phyloP scores from a whole-genome alignment of 228 moss, liverwort and hornwort genomes.

The Sphagnum magellanicum region DNA sequence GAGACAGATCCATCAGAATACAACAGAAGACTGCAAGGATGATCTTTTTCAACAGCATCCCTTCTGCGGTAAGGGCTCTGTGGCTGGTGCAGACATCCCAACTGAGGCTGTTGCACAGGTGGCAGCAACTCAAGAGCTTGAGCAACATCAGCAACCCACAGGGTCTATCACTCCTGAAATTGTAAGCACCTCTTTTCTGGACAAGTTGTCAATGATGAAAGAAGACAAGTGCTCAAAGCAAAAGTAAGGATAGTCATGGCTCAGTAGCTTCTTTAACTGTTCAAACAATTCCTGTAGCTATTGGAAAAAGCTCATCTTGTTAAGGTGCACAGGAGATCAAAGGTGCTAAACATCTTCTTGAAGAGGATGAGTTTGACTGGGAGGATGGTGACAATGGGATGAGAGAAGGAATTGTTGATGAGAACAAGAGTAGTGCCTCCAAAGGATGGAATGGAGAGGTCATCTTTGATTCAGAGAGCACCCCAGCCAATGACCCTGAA shows the following conservation, averaged over 20 bases:
- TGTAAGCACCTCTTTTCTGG: conserved; percentile 13
- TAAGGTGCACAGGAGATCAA: conserved; percentile 31
- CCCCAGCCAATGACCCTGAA: conserved; percentile 25
- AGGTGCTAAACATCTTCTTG: conserved; percentile 11
- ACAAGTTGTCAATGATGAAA: conserved; percentile 7
- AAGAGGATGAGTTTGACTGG: conserved; percentile 77
- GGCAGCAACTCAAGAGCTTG: conserved; percentile 39
- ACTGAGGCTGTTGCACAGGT: conserved; percentile 44
- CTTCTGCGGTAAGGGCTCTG: conserved; percentile 18
- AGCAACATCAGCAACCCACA: conserved; percentile 21
- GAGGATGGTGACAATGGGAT: conserved; percentile 62
- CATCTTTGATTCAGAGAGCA: conserved; percentile 45
- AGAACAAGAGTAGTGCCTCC: conserved; percentile 10
- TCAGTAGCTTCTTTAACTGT: neutral
- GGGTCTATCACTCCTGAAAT: conserved; percentile 21
- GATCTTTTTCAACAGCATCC: conserved; percentile 29
- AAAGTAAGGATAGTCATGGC: neutral
- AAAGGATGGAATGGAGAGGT: conserved; percentile 78
- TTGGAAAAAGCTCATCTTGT: neutral
- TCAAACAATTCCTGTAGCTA: neutral
- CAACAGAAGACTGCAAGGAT: conserved; percentile 16
- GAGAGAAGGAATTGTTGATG: conserved; percentile 19
- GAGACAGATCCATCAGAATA: conserved; percentile 14
- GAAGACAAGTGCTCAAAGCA: neutral
- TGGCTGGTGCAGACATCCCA: conserved; percentile 8